These are phyloP conservation scores for Talaromyces sp. DNA, from an alignment of 2,329 filamentous ascomycete species.

Conservation along the genomic window DNA sequence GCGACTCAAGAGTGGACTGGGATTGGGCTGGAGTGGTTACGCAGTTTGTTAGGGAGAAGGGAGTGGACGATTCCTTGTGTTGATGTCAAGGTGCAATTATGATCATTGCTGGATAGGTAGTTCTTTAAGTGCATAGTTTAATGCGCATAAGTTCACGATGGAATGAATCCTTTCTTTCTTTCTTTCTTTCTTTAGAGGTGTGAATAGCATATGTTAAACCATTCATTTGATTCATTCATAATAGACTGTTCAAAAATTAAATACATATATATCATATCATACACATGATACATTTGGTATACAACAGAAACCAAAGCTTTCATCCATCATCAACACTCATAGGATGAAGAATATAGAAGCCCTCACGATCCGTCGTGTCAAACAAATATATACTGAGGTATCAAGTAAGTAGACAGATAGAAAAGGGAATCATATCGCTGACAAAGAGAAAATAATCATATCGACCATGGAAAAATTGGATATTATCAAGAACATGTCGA, in stretches of 20 bases:
- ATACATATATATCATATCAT: conserved; percentile 1
- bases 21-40: conserved; percentile 77
- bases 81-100: conserved; percentile 78
- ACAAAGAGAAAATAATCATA: conserved; percentile 12
- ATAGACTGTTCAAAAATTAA: not conserved
- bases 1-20: conserved; percentile 61
- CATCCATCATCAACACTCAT: too few relatives aligned
- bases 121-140: not conserved
- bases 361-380: too few relatives aligned
- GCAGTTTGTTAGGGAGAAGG: conserved; percentile 71
- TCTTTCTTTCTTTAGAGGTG: not conserved
- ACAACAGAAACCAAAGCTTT: not conserved
- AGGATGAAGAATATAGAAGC: too few relatives aligned
- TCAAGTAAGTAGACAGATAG: conserved; percentile 10
- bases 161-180: not conserved
- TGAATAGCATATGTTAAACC: not conserved
- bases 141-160: not conserved
- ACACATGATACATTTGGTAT: not conserved
- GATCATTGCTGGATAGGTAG: conserved; percentile 20
- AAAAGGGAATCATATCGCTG: conserved; percentile 14
- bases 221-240: too few relatives aligned
- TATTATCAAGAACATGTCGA: conserved; percentile 9
- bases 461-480: not conserved
- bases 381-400: conserved; percentile 16
- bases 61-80: conserved; percentile 91